Evolutionary conservation across 805 yeast species (phyloP), one percentile per base, ranked within the genome.

Genomic region (Yarrowia sp.): DNA sequence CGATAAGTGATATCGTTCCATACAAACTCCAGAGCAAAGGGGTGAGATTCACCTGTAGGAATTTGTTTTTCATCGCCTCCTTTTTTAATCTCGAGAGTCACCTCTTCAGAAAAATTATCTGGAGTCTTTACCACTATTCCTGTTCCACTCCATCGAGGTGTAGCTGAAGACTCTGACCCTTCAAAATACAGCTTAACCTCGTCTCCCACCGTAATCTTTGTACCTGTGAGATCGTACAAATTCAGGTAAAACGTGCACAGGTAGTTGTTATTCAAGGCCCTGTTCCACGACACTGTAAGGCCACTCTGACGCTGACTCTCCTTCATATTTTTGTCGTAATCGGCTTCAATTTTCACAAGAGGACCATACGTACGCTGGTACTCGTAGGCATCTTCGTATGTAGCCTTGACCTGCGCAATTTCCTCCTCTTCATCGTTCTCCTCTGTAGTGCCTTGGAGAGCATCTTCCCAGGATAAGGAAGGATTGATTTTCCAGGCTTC

Each of bases 301-400:
- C 87, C 88, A 67, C 87, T 89, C 68, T 89, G 80, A 1, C 89
- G 88, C 73, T 86, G 92, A 1, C 91, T 84, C 73, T 90, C 97
- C 70, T 87, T 89, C 67, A 87, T 74, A 65, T 82, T 82, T 31
- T 61, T 84, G 74, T 91, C 96, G 73, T 86, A 84, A 67, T 90
- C 95, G 0, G 93, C 90, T 74, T 91, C 98, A 32, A 87, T 75
- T 71, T 89, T 84, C 31, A 92, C 87, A 65, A 92, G 78, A 0
- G 97, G 97, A 10, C 89, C 95, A 75, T 87, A 91, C 4, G 90
- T 82, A 66, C 91, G 79, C 75, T 91, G 97, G 74, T 92, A 91
- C 72, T 90, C 91, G 73, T 82, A 87, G 0, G 92, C 96, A 74
- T 91, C 96, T 61, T 80, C 82, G 74, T 91, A 92, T 63, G 92